Evolutionary conservation across 2,329 filamentous ascomycete genomes (phyloP), one percentile per base, ranked within the genome.

Genomic region (Malbranchea cinnamomea): DNA sequence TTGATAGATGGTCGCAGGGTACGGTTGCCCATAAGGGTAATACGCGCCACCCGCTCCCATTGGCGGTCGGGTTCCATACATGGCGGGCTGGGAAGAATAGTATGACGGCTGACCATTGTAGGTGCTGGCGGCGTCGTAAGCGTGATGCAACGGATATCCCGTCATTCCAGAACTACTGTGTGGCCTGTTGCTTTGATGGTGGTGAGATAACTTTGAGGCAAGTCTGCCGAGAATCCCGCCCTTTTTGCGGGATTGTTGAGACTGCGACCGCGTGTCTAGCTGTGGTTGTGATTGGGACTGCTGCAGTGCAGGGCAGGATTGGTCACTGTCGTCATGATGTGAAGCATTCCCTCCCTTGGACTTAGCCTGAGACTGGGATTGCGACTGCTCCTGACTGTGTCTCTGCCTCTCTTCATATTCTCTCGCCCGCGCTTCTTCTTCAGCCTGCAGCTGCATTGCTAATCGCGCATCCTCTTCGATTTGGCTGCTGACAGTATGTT

Each of bases 371-470:
- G n/a, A n/a, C n/a, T n/a, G n/a, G n/a, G n/a, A n/a, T n/a, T n/a
- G n/a, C n/a, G n/a, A n/a, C n/a, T n/a, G n/a, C n/a, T n/a, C n/a
- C n/a, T n/a, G n/a, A 28, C 15, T 9, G 15, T 13, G 12, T n/a
- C 15, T 22, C 15, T 11, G 29, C 17, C 35, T 34, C 14, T 31
- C 28, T 12, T 37, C 39, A 21, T 41, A 30, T 37, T 30, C 30
- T 43, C 38, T 48, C 10, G 64, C 65, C 25, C 71, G 68, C 4
- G 72, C 71, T 39, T 92, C 68, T 53, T 93, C 84, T 53, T 93
- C 80, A 25, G 78, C 78, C 52, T 93, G 85, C 23, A 93, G 61
- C 47, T 74, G 70, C 23, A 79, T 68, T 5, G 85, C 84, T 6
- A 85, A 60, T 15, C 66, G 67, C 35, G 78, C 82, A 48, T 91